These are phyloP conservation scores for Kodamaea leandrae DNA, from an alignment of 805 yeast species.

Conservation along the genomic window DNA sequence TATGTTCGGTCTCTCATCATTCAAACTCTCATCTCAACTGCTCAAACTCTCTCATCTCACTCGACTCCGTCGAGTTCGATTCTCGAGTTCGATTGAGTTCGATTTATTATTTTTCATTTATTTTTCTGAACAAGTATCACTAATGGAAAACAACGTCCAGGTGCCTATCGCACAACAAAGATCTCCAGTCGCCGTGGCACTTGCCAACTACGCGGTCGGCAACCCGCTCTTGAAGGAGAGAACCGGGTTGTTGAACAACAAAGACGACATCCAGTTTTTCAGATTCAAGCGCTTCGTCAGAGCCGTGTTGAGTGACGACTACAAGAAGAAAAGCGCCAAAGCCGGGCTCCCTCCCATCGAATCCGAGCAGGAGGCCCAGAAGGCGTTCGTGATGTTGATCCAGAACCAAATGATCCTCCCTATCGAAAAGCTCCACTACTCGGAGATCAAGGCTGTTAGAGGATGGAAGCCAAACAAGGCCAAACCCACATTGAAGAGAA, in stretches of 20 bases:
- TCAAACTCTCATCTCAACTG: too few species aligned
- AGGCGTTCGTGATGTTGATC: slow-evolving; percentile 64
- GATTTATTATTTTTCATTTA: neutral
- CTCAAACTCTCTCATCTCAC: neutral
- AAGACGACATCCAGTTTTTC: slow-evolving; percentile 75
- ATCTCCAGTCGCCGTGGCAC: slow-evolving; percentile 60
- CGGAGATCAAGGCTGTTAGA: slow-evolving; percentile 52
- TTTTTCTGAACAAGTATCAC: neutral
- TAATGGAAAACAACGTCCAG: slow-evolving; percentile 10
- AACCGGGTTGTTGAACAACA: slow-evolving; percentile 70
- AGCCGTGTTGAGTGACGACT: slow-evolving; percentile 73
- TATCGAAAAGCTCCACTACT: slow-evolving; percentile 67
- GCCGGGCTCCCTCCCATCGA: slow-evolving; percentile 43
- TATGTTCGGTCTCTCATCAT: too few species aligned
- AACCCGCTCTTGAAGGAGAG: slow-evolving; percentile 73
- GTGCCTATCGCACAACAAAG: slow-evolving; percentile 17
- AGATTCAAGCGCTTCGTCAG: slow-evolving; percentile 79
- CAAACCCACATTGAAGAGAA: slow-evolving; percentile 56
- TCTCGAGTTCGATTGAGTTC: neutral
- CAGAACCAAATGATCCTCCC: slow-evolving; percentile 74
- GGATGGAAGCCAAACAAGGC: slow-evolving; percentile 62
- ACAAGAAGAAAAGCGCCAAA: slow-evolving; percentile 47
- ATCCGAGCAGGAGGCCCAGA: slow-evolving; percentile 55
- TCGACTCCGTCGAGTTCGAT: neutral
- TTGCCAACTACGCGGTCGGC: slow-evolving; percentile 71